Percentiles rank a stretch among this genome's conserved stretches.
These are phyloP conservation scores for Claviceps digitariae DNA, from an alignment of 2,329 filamentous ascomycete species.

Conservation along the genomic window DNA sequence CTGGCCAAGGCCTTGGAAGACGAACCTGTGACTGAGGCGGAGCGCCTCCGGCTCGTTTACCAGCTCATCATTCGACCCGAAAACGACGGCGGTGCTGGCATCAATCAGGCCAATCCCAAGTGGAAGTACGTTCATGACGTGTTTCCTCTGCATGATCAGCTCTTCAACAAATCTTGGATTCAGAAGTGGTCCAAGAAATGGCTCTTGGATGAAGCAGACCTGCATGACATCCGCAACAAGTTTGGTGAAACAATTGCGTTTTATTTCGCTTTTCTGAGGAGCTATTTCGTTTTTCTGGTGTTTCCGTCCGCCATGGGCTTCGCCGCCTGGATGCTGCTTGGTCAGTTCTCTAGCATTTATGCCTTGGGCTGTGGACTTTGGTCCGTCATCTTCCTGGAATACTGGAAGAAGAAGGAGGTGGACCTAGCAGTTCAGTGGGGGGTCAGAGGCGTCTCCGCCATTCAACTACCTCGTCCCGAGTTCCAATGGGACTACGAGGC, in stretches of 20 bases:
- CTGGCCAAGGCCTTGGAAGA: conserved; percentile 52
- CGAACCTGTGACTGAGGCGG: conserved; percentile 74
- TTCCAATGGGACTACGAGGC: conserved; percentile 69
- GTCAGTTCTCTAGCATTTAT: conserved; percentile 72
- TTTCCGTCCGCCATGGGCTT: conserved; percentile 70
- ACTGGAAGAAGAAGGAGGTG: conserved; percentile 86
- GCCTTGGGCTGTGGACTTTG: conserved; percentile 69
- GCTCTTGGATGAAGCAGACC: conserved; percentile 47
- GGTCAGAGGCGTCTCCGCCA: conserved; percentile 68
- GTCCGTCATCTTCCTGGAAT: conserved; percentile 83
- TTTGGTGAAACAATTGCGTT: conserved; percentile 81
- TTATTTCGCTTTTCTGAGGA: conserved; percentile 89
- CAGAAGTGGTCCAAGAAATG: conserved; percentile 62
- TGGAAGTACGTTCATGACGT: conserved; percentile 63
- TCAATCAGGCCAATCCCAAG: conserved; percentile 52
- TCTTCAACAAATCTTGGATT: conserved; percentile 64
- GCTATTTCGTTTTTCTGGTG: conserved; percentile 77
- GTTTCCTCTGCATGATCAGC: conserved; percentile 67
- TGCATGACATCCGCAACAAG: conserved; percentile 62
- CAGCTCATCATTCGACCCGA: conserved; percentile 64
- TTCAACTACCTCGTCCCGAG: conserved; percentile 63
- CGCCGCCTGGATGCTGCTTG: conserved; percentile 66
- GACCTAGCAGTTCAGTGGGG: conserved; percentile 83
- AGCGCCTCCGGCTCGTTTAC: conserved; percentile 77
- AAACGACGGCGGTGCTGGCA: conserved; percentile 65